A percentile compares a stretch with the other conserved stretches of the same genome.
Evolutionary conservation across 352 stramenopile species (phyloP).

Genomic region (Phytophthora sp.): DNA sequence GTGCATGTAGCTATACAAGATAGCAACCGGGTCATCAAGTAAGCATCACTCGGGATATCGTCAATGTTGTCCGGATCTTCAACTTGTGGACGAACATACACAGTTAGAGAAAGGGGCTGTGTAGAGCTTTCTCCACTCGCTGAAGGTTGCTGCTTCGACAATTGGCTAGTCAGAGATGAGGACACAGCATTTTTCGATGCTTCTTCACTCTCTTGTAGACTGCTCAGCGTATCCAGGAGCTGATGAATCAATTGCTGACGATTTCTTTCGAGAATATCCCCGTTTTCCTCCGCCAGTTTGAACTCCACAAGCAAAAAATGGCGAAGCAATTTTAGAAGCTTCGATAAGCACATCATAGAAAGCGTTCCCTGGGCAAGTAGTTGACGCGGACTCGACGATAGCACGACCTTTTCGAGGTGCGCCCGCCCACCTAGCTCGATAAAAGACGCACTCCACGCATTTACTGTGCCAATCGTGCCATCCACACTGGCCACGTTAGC

Average conservation of each 20-base stretch:
- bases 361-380: slow-evolving; percentile 53
- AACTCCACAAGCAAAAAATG: slow-evolving; percentile 71
- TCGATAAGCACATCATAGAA: slow-evolving; percentile 68
- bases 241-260: slow-evolving; percentile 46
- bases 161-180: background rate
- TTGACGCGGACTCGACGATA: slow-evolving; percentile 42
- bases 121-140: slow-evolving; percentile 10
- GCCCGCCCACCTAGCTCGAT: slow-evolving; percentile 61
- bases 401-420: slow-evolving; percentile 64
- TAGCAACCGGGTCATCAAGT: slow-evolving; percentile 62
- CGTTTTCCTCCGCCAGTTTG: slow-evolving; percentile 41
- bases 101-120: slow-evolving; percentile 33
- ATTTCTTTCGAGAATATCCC: slow-evolving; percentile 26
- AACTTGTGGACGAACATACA: slow-evolving; percentile 47
- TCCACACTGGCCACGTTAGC: slow-evolving; percentile 22
- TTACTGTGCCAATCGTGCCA: slow-evolving; percentile 45
- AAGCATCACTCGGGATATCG: slow-evolving; percentile 53
- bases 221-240: slow-evolving; percentile 49
- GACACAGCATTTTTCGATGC: slow-evolving; percentile 9
- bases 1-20: slow-evolving; percentile 55
- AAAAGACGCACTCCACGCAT: slow-evolving; percentile 71
- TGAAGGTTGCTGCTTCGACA: slow-evolving; percentile 7
- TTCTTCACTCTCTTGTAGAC: slow-evolving; percentile 38
- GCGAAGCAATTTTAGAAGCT: slow-evolving; percentile 71
- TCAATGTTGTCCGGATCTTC: slow-evolving; percentile 57